A percentile compares a stretch with the other conserved stretches of the same genome.
phyloP scores from a whole-genome alignment of 1,284 basidiomycete species.

The Sporisorium graminicola region DNA sequence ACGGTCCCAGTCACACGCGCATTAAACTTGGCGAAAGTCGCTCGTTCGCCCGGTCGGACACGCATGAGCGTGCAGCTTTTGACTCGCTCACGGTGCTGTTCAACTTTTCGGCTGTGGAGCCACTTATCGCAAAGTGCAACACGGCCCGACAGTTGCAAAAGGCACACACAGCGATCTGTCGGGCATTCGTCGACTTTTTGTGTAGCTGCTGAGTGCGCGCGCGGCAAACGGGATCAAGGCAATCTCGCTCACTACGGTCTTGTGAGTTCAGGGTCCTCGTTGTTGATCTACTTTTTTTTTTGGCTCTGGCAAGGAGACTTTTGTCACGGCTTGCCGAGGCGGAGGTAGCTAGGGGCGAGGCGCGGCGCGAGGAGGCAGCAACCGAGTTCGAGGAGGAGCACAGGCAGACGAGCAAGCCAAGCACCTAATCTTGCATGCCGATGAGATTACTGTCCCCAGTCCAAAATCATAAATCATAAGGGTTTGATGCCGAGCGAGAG shows the following conservation, averaged over 20 bases:
- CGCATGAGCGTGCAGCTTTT: neutral
- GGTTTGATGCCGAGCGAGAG: too few relatives aligned
- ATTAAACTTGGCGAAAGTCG: slow-evolving; percentile 1
- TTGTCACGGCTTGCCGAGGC: neutral
- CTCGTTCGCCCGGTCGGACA: neutral
- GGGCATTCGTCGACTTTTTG: neutral
- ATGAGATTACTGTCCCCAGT: neutral
- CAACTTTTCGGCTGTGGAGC: neutral
- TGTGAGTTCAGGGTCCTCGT: slow-evolving; percentile 7
- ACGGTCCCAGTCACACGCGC: slow-evolving; percentile 3
- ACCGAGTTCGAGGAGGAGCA: neutral
- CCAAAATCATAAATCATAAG: too few relatives aligned
- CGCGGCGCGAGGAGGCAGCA: neutral
- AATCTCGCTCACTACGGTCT: neutral
- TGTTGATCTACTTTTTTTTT: neutral
- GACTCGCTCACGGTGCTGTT: neutral
- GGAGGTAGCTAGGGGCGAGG: neutral
- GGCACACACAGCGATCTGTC: neutral
- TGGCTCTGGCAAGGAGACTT: neutral
- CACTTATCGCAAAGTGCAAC: neutral
- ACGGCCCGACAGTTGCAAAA: neutral
- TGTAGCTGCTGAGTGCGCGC: neutral
- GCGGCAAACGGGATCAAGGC: neutral
- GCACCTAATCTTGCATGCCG: neutral
- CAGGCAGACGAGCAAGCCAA: neutral